Percentiles rank a stretch among this genome's conserved stretches.
Conservation (phyloP, 768 basidiomycete species). For the Auriculariales sp. region DNA sequence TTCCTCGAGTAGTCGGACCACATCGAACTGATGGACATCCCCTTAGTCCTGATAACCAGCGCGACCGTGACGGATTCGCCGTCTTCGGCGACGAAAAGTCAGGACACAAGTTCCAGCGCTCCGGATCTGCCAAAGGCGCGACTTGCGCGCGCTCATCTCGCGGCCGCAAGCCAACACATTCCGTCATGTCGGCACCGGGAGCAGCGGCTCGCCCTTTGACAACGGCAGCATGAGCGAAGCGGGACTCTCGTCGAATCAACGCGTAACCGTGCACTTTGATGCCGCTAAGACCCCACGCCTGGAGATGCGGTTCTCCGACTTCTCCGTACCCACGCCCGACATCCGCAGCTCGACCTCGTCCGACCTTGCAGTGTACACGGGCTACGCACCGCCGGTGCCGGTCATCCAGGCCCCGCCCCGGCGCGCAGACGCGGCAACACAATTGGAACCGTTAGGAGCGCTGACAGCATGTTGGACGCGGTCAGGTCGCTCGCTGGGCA, state of each 20-base stretch:
- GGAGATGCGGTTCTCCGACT: slow-evolving; percentile 37
- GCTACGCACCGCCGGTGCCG: not conserved
- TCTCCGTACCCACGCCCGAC: slow-evolving; percentile 15
- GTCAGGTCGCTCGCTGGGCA: too few relatives aligned
- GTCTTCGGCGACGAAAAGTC: slow-evolving; percentile 1
- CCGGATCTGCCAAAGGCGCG: not conserved
- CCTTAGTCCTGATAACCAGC: not conserved
- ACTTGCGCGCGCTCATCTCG: slow-evolving; percentile 28
- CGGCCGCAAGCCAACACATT: slow-evolving; percentile 42
- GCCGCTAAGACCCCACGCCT: slow-evolving; percentile 32
- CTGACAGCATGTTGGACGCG: too few relatives aligned
- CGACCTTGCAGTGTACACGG: not conserved
- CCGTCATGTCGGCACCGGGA: slow-evolving; percentile 16
- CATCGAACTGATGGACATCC: not conserved
- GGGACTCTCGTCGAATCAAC: slow-evolving; percentile 9
- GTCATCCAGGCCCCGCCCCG: not conserved
- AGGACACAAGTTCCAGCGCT: not conserved
- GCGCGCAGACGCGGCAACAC: slow-evolving; percentile 2
- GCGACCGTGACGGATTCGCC: not conserved
- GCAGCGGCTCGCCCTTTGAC: not conserved
- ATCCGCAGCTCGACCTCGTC: slow-evolving; percentile 9
- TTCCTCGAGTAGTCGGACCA: not conserved
- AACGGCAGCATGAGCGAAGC: slow-evolving; percentile 1
- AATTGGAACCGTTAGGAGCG: too few relatives aligned
- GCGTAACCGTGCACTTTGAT: slow-evolving; percentile 35